Base-by-base conservation (phyloP, 2,329 filamentous ascomycete genomes). In the Nigrospora osmanthi region DNA sequence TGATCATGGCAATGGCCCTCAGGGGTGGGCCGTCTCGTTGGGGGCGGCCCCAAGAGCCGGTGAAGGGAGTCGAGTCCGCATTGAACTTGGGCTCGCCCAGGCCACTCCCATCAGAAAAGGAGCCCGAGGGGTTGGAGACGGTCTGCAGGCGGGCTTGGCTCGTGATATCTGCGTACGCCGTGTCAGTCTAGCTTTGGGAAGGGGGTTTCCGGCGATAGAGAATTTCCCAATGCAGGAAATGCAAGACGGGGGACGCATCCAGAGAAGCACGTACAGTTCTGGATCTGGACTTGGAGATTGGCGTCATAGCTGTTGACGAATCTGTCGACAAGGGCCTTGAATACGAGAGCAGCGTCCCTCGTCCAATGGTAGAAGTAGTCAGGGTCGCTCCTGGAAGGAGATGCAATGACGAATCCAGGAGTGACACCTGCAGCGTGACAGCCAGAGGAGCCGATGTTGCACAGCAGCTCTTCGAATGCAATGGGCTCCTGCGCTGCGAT, bases 351-450 rank as follows among this genome's bases (percentile, higher is more conserved):
- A 14, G 83, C 76, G 60, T 91, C 87, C 56, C 87, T 71, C 2
- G 82, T 88, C 87, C 87, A 91, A 1, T 84, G 88, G 57, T 81
- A 90, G 58, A 76, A 89, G 62, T 90, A 84, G 87, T 43, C 28
- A 12, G 10, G 17, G 42, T 75, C 64, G 14, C 52, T 51, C 33
- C 64, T 75, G 49, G 71, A 75, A 4, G 80, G 80, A 36, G 72
- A 75, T 14, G 80, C 80, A 54, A 83, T 64, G 14, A 82, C 75
- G 32, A 75, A 57, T 3, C 79, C 79, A 1, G 71, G 57, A 32
- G 56, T 61, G 5, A 71, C 76, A 2, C 72, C 73, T 11, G 59
- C 47, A 14, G 69, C 68, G 50, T 73, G 62, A 51, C 73, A 74
- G 23, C 79, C 79, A 44, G 60, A 60, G 11, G 75, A 59, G 4